Base-by-base conservation (phyloP, 176 grass and related monocot species). In the Saccharum officinarum region DNA sequence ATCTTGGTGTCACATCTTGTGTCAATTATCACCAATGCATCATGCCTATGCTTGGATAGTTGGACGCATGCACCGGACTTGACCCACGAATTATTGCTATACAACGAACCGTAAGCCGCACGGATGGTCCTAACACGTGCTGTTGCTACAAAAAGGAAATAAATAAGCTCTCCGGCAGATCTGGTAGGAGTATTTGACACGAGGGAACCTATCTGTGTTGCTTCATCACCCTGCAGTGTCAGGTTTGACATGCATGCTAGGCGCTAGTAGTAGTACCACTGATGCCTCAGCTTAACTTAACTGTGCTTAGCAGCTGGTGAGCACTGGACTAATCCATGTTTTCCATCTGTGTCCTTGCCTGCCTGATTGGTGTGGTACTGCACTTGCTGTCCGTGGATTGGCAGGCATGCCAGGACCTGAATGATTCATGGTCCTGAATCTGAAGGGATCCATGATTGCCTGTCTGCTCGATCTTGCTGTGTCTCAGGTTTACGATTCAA, bases 31-130 rank as follows among this genome's bases (percentile, higher is more conserved):
- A 50, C 47, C 14, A 50, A 50, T 50, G 15, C 13, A 47, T 47
- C 13, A 14, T 15, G 46, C 46, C 1, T 80, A 20, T 20, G 7
- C 20, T 55, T 20, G 54, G 28, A 28, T 28, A 28, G 28, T 28
- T 28, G 28, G 28, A 28, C 28, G 28, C 28, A 28, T 28, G 28
- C 28, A 28, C 28, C 28, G 28, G 18, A 69, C n/a, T 64, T 23
- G 70, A 61, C 7, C 52, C 25, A 71, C 63, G 78, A 86, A 90
- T 90, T 86, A 90, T 90, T 82, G 34, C 14, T 68, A 80, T 42
- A 34, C 39, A 46, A 78, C 45, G 33, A 71, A 75, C 66, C 16
- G 12, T 74, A 16, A 81, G 12, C 18, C 6, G 23, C 50, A 71
- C 36, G 14, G 28, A 67, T 54, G 84, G 50, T 63, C 41, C 0